A percentile compares a stretch with the other conserved stretches of the same genome.
phyloP scores from a whole-genome alignment of 1,284 basidiomycete species.

The Cryptococcus floricola region DNA sequence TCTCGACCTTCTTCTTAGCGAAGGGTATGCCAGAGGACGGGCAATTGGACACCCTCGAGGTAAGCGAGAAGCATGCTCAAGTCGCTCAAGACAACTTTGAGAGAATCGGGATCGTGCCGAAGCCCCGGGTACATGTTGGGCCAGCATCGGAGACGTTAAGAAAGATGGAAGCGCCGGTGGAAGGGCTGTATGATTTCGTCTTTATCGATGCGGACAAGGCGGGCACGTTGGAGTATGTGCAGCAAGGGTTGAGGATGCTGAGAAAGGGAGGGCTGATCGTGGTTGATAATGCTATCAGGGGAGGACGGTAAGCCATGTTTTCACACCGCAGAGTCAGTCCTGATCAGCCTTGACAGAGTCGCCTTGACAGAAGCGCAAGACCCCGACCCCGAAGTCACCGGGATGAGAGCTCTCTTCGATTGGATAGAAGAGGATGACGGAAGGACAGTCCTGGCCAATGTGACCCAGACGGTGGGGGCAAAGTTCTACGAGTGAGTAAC shows the following conservation, averaged over 20 bases:
- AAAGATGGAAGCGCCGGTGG: conserved; percentile 9
- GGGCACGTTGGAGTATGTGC: conserved; percentile 34
- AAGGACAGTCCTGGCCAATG: conserved; percentile 35
- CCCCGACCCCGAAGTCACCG: conserved; percentile 19
- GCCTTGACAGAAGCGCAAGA: conserved; percentile 18
- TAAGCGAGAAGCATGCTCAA: conserved; percentile 28
- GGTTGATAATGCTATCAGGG: conserved; percentile 38
- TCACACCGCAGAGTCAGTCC: too few relatives aligned
- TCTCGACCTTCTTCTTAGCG: conserved; percentile 39
- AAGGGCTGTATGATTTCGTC: conserved; percentile 37
- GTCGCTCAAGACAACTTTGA: conserved; percentile 38
- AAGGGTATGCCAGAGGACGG: conserved; percentile 34
- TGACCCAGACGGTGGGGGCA: conserved; percentile 40
- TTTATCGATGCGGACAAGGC: conserved; percentile 46
- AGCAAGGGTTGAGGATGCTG: conserved; percentile 29
- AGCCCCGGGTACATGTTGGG: conserved; percentile 40
- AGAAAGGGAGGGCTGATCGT: conserved; percentile 38
- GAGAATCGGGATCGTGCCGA: conserved; percentile 37
- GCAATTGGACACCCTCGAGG: conserved; percentile 42
- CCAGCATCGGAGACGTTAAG: conserved; percentile 29
- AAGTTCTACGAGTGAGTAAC: conserved; percentile 45
- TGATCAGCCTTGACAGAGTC: conserved; percentile 12
- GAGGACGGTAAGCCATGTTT: conserved; percentile 28
- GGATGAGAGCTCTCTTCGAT: conserved; percentile 38
- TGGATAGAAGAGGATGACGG: conserved; percentile 42